Conservation (phyloP, 805 yeast species). For the Lipomyces chichibuensis region DNA sequence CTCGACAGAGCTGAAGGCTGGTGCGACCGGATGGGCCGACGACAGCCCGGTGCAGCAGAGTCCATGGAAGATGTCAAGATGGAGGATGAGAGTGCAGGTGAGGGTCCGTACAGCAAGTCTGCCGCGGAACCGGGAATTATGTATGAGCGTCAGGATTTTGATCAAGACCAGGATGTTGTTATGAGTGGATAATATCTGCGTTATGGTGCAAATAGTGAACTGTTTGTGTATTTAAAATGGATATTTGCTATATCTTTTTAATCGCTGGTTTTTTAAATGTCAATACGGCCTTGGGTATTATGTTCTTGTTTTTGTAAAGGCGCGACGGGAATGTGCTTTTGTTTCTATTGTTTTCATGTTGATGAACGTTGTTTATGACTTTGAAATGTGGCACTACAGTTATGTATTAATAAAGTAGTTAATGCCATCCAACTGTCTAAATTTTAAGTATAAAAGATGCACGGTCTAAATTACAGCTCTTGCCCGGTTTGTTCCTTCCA, state of each 20-base stretch:
- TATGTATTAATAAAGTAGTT: not conserved
- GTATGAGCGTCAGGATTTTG: not conserved
- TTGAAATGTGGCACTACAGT: not conserved
- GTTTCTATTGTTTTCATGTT: not conserved
- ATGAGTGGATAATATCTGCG: not conserved
- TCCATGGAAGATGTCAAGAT: conserved; percentile 1
- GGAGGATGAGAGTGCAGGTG: not conserved
- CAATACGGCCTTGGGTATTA: not conserved
- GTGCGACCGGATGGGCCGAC: conserved; percentile 50
- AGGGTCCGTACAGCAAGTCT: not conserved
- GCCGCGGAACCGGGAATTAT: not conserved
- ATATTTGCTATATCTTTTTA: not conserved
- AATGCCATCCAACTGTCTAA: not conserved
- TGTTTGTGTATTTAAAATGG: not conserved
- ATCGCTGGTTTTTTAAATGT: not conserved
- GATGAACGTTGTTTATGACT: not conserved
- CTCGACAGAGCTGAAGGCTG: conserved; percentile 83
- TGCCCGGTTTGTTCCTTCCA: conserved; percentile 14
- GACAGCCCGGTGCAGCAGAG: not conserved
- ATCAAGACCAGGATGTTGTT: not conserved
- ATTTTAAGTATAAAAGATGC: not conserved
- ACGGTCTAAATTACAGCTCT: conserved; percentile 2
- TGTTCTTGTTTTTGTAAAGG: not conserved
- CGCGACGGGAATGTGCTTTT: not conserved
- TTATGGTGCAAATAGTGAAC: not conserved